These are phyloP conservation scores for Pseudopithomyces chartarum DNA, from an alignment of 2,329 filamentous ascomycete genomes.

Conservation along the genomic window DNA sequence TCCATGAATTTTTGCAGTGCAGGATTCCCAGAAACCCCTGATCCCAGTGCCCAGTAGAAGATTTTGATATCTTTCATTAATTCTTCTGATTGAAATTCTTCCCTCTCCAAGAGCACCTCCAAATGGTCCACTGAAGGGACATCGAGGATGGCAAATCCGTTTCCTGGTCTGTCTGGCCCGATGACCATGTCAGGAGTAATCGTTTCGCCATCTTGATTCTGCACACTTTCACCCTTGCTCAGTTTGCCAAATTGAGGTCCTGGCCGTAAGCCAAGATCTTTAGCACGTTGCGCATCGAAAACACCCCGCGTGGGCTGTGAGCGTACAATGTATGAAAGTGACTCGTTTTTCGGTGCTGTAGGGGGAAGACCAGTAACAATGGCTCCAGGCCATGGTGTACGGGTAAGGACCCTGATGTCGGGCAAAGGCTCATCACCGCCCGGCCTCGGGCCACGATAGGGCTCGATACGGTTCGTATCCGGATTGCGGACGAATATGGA, in stretches of 20 bases:
- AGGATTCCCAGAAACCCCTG: conserved; percentile 66
- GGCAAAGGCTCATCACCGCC: conserved; percentile 57
- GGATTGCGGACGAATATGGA: conserved; percentile 70
- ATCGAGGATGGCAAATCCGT: conserved; percentile 80
- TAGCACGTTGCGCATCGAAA: conserved; percentile 72
- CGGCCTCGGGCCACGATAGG: conserved; percentile 72
- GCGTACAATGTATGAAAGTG: conserved; percentile 86
- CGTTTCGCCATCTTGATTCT: conserved; percentile 65
- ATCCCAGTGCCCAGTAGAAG: conserved; percentile 83
- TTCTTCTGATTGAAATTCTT: conserved; percentile 70
- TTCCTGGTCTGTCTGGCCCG: conserved; percentile 67
- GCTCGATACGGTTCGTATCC: conserved; percentile 66
- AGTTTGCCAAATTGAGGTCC: conserved; percentile 66
- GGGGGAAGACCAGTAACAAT: conserved; percentile 68
- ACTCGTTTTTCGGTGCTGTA: conserved; percentile 67
- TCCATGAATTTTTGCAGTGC: conserved; percentile 72
- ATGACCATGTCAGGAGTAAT: conserved; percentile 90
- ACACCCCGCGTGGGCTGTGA: conserved; percentile 77
- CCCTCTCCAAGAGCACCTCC: conserved; percentile 67
- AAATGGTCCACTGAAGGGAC: conserved; percentile 74
- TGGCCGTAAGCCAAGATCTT: conserved; percentile 65
- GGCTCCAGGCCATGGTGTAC: conserved; percentile 79
- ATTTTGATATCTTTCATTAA: conserved; percentile 70
- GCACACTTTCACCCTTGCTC: conserved; percentile 66
- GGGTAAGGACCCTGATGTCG: conserved; percentile 72